A percentile compares a stretch with the other conserved stretches of the same genome.
These are phyloP conservation scores for Scenedesmus sp. DNA, from an alignment of 163 green algal genomes.

Conservation along the genomic window DNA sequence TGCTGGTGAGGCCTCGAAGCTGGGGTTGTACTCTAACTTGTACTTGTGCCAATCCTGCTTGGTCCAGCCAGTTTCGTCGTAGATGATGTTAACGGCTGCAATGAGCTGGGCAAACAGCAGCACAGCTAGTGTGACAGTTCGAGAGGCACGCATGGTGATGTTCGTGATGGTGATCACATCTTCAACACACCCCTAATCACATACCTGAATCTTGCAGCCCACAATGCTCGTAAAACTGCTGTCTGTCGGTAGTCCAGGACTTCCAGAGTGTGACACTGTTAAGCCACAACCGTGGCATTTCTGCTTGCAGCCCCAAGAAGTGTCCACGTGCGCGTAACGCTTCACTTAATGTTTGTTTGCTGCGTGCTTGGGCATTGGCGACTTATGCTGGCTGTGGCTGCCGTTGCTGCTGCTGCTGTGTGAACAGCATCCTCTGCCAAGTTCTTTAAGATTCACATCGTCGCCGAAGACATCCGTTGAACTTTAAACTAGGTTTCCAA, in stretches of 20 bases:
- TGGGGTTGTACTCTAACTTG: slow-evolving; percentile 16
- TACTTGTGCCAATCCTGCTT: slow-evolving; percentile 51
- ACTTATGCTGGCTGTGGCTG: neutral
- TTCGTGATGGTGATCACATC: neutral
- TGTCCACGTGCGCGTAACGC: neutral
- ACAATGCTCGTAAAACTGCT: neutral
- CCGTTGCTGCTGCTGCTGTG: slow-evolving; percentile 6
- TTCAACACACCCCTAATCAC: neutral
- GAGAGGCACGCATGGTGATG: neutral
- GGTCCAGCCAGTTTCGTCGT: slow-evolving; percentile 47
- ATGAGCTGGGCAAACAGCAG: slow-evolving; percentile 21
- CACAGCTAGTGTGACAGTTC: neutral
- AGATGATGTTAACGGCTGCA: slow-evolving; percentile 36
- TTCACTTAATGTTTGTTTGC: neutral
- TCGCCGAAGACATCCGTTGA: neutral
- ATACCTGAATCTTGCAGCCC: neutral
- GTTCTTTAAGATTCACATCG: neutral
- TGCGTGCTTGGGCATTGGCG: slow-evolving; percentile 5
- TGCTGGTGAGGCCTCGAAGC: neutral
- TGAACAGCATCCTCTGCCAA: neutral
- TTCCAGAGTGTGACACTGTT: neutral
- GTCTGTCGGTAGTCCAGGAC: neutral
- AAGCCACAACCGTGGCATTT: neutral
- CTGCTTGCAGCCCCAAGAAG: neutral
- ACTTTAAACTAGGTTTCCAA: neutral